phyloP scores from a whole-genome alignment of 345 rosid species.

The Salix dunnii region DNA sequence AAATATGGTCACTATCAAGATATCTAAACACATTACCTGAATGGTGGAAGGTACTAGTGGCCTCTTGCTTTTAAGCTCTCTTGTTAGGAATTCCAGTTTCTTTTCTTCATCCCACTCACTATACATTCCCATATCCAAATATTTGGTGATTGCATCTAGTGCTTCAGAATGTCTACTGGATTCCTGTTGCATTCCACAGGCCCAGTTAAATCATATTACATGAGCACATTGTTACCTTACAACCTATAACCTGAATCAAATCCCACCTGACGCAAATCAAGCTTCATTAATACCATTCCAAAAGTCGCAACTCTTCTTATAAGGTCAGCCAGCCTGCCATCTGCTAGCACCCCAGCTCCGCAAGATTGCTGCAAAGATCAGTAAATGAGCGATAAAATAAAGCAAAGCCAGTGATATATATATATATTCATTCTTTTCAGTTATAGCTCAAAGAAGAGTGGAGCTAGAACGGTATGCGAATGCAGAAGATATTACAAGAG shows the following conservation, averaged over 20 bases:
- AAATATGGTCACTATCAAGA: background rate
- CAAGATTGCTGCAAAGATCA: constrained; percentile 62
- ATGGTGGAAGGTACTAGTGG: constrained; percentile 82
- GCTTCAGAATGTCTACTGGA: constrained; percentile 86
- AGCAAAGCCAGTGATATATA: background rate
- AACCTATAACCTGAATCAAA: constrained; percentile 7
- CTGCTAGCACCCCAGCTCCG: constrained; percentile 84
- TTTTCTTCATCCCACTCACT: constrained; percentile 97
- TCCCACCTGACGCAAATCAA: constrained; percentile 91
- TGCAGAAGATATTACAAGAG: constrained; percentile 48
- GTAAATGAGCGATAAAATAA: constrained; percentile 6
- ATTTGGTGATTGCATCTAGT: constrained; percentile 72
- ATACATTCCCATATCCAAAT: constrained; percentile 89
- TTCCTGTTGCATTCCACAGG: constrained; percentile 52
- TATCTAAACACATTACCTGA: constrained; percentile 46
- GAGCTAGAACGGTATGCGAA: background rate
- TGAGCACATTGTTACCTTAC: background rate
- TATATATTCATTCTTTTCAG: background rate
- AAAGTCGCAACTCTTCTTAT: constrained; percentile 87
- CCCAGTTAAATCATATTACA: constrained; percentile 10
- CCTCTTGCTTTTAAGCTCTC: constrained; percentile 89
- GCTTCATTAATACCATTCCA: constrained; percentile 92
- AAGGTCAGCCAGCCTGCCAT: constrained; percentile 87
- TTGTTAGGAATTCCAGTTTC: constrained; percentile 72
- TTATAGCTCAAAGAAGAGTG: background rate